These are phyloP conservation scores for Apiospora rasikravindrae DNA, from an alignment of 2,329 filamentous ascomycete species.

Conservation along the genomic window DNA sequence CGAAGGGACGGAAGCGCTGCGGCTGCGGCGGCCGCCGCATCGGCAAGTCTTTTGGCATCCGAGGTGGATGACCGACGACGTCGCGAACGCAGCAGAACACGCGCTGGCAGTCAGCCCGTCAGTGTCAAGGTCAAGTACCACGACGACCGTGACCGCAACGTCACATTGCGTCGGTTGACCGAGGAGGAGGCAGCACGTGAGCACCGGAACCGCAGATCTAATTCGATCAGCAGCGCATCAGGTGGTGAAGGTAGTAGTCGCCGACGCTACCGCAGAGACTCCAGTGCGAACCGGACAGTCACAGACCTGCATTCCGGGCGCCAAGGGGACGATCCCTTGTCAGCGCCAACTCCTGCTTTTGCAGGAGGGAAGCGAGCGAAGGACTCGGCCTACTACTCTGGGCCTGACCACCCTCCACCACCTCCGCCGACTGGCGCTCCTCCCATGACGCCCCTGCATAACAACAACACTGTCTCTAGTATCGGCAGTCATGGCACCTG, in stretches of 20 bases:
- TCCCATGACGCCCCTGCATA: conserved; percentile 22
- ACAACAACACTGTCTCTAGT: conserved; percentile 51
- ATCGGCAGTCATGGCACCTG: conserved; percentile 57
- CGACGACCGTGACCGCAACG: conserved; percentile 64
- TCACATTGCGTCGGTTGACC: conserved; percentile 65
- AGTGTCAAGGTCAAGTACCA: conserved; percentile 66
- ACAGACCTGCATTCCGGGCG: conserved; percentile 54
- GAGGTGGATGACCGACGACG: conserved; percentile 47
- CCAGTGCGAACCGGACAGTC: conserved; percentile 47
- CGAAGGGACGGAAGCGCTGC: conserved; percentile 47
- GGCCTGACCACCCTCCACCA: conserved; percentile 37
- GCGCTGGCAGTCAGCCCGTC: conserved; percentile 50
- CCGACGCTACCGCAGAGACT: conserved; percentile 59
- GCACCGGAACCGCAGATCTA: conserved; percentile 47
- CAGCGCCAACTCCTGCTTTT: conserved; percentile 62
- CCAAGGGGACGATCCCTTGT: conserved; percentile 47
- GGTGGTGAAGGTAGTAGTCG: conserved; percentile 55
- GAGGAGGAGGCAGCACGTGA: conserved; percentile 61
- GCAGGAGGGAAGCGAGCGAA: conserved; percentile 58
- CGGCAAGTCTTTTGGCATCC: conserved; percentile 53
- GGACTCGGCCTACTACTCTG: conserved; percentile 67
- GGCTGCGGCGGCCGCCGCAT: conserved; percentile 53
- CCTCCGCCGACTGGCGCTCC: conserved; percentile 31
- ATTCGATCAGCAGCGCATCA: conserved; percentile 62
- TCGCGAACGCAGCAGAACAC: conserved; percentile 47